Percentiles rank a stretch among this genome's conserved stretches.
phyloP scores from a whole-genome alignment of 441 rosid genomes.

The Euphorbia celastroides region DNA sequence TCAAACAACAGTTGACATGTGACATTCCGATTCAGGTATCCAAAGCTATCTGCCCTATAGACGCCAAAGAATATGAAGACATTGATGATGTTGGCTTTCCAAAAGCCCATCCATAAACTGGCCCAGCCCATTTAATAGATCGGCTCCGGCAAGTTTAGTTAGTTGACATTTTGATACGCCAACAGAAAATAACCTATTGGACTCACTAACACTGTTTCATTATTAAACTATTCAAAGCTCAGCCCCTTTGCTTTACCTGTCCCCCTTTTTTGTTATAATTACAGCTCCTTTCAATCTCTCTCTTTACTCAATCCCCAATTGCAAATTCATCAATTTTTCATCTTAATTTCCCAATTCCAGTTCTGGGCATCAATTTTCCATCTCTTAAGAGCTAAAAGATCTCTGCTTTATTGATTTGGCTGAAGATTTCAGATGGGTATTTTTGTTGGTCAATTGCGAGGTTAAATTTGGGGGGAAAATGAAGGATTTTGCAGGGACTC shows the following conservation, averaged over 20 bases:
- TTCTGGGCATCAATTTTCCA: conserved; percentile 13
- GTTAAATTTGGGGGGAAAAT: conserved; percentile 26
- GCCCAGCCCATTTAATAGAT: too few species aligned
- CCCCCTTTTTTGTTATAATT: conserved; percentile 11
- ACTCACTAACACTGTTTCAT: neutral
- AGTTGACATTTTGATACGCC: too few species aligned
- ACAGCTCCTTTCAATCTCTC: neutral
- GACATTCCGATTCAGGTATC: too few species aligned
- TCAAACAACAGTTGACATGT: too few species aligned
- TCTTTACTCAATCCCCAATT: neutral
- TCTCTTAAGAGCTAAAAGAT: conserved; percentile 7
- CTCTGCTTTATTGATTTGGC: neutral
- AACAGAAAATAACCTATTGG: too few species aligned
- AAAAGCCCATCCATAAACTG: too few species aligned
- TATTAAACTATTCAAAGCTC: neutral
- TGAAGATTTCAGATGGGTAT: conserved; percentile 12
- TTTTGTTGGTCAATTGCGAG: conserved; percentile 3
- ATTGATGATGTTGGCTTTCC: too few species aligned
- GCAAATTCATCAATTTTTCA: neutral
- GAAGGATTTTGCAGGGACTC: conserved; percentile 80
- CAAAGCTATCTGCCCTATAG: too few species aligned
- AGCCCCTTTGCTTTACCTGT: conserved; percentile 8
- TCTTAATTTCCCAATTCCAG: neutral
- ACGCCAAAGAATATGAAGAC: too few species aligned
- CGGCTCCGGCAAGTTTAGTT: too few species aligned